These are phyloP conservation scores for Isoetes engelmannii DNA, from an alignment of 83 land plant genomes.

Conservation along the genomic window DNA sequence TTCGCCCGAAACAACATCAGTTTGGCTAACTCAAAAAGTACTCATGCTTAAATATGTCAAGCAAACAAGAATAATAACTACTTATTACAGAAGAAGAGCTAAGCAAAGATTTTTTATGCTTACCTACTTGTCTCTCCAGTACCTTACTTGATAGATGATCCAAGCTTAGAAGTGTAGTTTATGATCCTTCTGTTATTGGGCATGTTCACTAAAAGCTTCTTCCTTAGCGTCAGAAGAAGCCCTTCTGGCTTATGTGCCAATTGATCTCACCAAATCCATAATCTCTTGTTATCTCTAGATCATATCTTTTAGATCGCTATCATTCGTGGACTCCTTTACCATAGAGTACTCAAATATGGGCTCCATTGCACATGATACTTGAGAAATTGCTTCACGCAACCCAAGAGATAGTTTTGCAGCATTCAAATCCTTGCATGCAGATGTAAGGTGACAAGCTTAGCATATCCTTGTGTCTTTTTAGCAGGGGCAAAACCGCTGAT, in stretches of 20 bases:
- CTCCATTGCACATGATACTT: slow-evolving; percentile 17
- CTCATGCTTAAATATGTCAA: no score
- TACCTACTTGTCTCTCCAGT: no score
- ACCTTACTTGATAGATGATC: no score
- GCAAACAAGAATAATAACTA: no score
- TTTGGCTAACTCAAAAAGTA: background rate
- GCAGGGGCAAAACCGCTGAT: slow-evolving; percentile 19
- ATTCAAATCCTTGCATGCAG: slow-evolving; percentile 1
- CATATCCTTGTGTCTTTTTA: slow-evolving; percentile 5
- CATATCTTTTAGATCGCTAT: slow-evolving; percentile 13
- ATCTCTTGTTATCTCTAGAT: background rate
- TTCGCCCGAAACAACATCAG: background rate
- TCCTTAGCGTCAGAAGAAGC: no score
- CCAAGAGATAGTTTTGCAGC: slow-evolving; percentile 27
- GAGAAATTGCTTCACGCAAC: slow-evolving; percentile 19
- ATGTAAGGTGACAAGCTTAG: background rate
- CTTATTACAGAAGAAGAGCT: no score
- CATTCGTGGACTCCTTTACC: slow-evolving; percentile 1
- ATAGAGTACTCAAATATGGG: slow-evolving; percentile 32
- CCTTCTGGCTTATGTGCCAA: slow-evolving; percentile 15
- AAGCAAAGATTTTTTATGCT: no score
- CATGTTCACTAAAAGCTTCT: no score
- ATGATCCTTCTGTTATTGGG: no score
- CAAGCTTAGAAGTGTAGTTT: no score
- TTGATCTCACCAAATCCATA: slow-evolving; percentile 9